These are phyloP conservation scores for Podospora anserina DNA, from an alignment of 495 filamentous ascomycete genomes.

Conservation along the genomic window DNA sequence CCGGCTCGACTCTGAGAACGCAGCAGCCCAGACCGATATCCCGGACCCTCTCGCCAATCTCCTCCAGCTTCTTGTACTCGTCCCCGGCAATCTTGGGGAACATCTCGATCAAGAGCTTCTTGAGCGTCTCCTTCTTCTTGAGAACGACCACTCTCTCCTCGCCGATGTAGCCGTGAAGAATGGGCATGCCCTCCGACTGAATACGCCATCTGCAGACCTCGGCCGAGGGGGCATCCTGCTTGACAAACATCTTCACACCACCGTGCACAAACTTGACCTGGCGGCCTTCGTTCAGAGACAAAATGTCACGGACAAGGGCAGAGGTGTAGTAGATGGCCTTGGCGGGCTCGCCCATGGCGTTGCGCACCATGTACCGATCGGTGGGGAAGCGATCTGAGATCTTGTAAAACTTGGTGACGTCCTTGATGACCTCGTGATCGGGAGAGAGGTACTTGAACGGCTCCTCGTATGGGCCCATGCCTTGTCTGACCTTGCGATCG, in stretches of 20 bases:
- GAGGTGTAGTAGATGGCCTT: conserved; percentile 96
- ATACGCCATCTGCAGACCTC: conserved; percentile 91
- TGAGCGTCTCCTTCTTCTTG: conserved; percentile 70
- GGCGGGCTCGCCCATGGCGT: conserved; percentile 73
- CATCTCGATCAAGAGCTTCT: conserved; percentile 82
- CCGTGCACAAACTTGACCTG: conserved; percentile 95
- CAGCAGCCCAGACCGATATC: conserved; percentile 88
- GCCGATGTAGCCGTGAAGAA: conserved; percentile 85
- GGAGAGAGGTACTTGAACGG: conserved; percentile 83
- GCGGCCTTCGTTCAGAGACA: conserved; percentile 75
- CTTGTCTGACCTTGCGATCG: conserved; percentile 36
- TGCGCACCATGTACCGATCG: conserved; percentile 93
- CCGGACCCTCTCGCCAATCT: conserved; percentile 80
- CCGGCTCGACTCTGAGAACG: conserved; percentile 76
- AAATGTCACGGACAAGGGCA: conserved; percentile 75
- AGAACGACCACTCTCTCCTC: conserved; percentile 70
- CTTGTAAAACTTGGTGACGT: conserved; percentile 77
- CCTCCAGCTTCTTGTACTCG: conserved; percentile 71
- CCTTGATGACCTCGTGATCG: conserved; percentile 67
- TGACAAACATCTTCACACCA: conserved; percentile 97
- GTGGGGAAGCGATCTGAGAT: conserved; percentile 77
- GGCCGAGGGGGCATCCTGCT: conserved; percentile 83
- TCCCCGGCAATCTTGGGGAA: conserved; percentile 74
- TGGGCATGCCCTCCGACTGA: conserved; percentile 85
- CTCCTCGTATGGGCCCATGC: conserved; percentile 64